Evolutionary conservation across 192 early-diverging fungal genomes (phyloP).

Genomic region (Coemansia sp.): DNA sequence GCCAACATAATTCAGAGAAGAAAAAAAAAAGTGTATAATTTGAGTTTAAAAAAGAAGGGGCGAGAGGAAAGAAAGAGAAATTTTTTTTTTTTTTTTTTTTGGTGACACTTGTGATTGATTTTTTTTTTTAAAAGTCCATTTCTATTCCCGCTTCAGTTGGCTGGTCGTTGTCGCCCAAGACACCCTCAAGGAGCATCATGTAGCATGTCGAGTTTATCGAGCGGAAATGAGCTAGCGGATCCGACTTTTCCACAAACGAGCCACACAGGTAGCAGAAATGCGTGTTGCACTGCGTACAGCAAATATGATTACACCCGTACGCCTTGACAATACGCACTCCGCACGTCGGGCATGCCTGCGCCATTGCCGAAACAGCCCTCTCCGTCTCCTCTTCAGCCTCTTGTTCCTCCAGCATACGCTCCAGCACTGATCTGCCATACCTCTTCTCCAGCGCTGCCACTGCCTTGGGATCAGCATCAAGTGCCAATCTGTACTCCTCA

Average conservation of each 20-base stretch:
- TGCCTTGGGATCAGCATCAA: background rate
- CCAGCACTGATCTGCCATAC: slow-evolving; percentile 12
- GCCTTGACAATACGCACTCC: slow-evolving; percentile 12
- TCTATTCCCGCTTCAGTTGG: background rate
- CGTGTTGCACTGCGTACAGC: slow-evolving; percentile 15
- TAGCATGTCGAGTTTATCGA: slow-evolving; percentile 1
- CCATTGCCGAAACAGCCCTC: background rate
- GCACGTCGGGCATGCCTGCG: slow-evolving; percentile 25
- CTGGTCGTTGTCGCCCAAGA: background rate
- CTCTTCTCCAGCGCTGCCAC: slow-evolving; percentile 6
- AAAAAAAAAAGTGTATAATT: too few species aligned
- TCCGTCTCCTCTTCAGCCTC: background rate
- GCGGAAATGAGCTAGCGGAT: slow-evolving; percentile 22
- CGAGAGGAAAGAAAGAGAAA: too few species aligned
- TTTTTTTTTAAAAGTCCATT: background rate
- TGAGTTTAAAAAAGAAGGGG: too few species aligned
- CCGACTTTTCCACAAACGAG: background rate
- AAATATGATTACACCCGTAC: slow-evolving; percentile 37
- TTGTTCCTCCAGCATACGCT: slow-evolving; percentile 2
- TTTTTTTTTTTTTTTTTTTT: too few species aligned
- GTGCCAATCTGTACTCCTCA: slow-evolving; percentile 7
- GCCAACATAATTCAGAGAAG: too few species aligned
- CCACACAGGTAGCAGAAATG: slow-evolving; percentile 42
- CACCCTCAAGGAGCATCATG: slow-evolving; percentile 20
- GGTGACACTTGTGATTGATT: background rate